A percentile compares a stretch with the other conserved stretches of the same genome.
Evolutionary conservation across 176 grass and related monocot species (phyloP).

Genomic region (Pontederia paniculata): DNA sequence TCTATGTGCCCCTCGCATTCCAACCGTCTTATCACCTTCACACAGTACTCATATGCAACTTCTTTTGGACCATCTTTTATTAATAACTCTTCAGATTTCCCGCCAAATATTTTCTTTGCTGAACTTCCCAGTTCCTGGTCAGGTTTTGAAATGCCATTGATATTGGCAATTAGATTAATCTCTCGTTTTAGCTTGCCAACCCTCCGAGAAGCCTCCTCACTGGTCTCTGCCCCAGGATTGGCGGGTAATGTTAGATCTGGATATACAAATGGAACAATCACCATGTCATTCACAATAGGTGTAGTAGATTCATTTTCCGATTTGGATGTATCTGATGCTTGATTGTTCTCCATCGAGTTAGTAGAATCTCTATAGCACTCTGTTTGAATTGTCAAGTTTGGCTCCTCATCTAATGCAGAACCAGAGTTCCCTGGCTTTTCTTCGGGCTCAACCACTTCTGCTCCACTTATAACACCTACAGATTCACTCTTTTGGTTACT

Average conservation of each 20-base stretch:
- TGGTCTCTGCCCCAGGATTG: constrained; percentile 31
- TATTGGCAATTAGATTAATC: constrained; percentile 28
- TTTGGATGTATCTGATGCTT: constrained; percentile 23
- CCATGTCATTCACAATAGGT: constrained; percentile 30
- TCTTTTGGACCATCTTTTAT: constrained; percentile 53
- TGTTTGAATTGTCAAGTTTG: constrained; percentile 46
- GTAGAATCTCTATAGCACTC: constrained; percentile 47
- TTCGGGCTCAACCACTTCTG: constrained; percentile 43
- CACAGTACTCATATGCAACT: constrained; percentile 83
- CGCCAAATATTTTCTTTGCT: constrained; percentile 60
- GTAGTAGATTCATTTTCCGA: constrained; percentile 57
- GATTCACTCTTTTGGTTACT: constrained; percentile 18
- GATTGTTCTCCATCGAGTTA: constrained; percentile 40
- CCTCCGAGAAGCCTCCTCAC: constrained; percentile 38
- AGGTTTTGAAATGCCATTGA: constrained; percentile 33
- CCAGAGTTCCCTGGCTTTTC: constrained; percentile 60
- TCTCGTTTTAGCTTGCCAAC: constrained; percentile 33
- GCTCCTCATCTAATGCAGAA: constrained; percentile 86
- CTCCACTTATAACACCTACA: constrained; percentile 25
- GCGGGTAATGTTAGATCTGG: constrained; percentile 45
- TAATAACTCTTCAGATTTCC: constrained; percentile 37
- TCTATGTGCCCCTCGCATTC: constrained; percentile 65
- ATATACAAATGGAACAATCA: constrained; percentile 36
- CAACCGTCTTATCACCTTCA: constrained; percentile 62
- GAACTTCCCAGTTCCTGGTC: constrained; percentile 78